These are phyloP conservation scores for Rubia balearica DNA, from an alignment of 305 asterid genomes.

Conservation along the genomic window DNA sequence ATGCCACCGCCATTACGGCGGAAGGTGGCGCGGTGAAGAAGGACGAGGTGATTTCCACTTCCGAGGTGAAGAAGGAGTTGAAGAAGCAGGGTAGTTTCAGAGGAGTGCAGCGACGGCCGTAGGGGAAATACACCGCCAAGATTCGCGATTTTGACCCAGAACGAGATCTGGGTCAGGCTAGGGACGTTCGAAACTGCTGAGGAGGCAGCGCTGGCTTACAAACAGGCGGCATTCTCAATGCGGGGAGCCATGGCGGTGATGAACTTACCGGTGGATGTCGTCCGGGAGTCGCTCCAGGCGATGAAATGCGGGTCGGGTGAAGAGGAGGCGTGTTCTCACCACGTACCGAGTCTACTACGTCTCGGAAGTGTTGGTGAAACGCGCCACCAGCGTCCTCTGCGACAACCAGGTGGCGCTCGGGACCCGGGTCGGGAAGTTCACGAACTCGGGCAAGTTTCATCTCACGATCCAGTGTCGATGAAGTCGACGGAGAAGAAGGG, in stretches of 20 bases:
- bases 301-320: too few species aligned
- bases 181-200: slow-evolving; percentile 23
- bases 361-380: slow-evolving; percentile 65
- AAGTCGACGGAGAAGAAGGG: too few species aligned
- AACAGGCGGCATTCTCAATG: too few species aligned
- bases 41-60: slow-evolving; percentile 43
- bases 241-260: slow-evolving; percentile 39
- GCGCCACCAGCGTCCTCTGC: slow-evolving; percentile 80
- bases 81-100: slow-evolving; percentile 35
- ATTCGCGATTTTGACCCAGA: slow-evolving; percentile 61
- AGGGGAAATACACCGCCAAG: slow-evolving; percentile 82
- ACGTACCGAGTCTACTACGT: too few species aligned
- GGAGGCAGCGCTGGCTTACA: too few species aligned
- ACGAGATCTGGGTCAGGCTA: slow-evolving; percentile 64
- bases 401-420: slow-evolving; percentile 62
- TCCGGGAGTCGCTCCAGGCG: too few species aligned
- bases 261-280: slow-evolving; percentile 76
- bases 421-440: slow-evolving; percentile 73
- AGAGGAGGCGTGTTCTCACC: too few species aligned
- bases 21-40: slow-evolving; percentile 19
- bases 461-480: slow-evolving; percentile 29
- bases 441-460: slow-evolving; percentile 57
- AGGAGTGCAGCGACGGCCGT: slow-evolving; percentile 63
- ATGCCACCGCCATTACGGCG: background rate
- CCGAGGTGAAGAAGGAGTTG: background rate